These are phyloP conservation scores for Wickerhamomyces pijperi DNA, from an alignment of 805 yeast genomes.

Conservation along the genomic window DNA sequence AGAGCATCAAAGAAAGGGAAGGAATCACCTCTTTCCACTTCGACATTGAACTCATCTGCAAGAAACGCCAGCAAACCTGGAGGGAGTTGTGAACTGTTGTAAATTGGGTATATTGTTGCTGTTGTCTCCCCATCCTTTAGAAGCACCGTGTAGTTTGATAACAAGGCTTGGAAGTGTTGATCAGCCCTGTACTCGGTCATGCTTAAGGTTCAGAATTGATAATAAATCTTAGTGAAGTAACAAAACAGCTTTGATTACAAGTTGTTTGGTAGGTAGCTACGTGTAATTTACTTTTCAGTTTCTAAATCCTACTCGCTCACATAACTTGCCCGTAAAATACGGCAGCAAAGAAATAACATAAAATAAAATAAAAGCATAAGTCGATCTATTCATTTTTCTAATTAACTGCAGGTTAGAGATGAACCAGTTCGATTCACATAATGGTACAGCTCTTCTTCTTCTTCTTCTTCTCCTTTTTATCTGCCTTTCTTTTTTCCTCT, in stretches of 20 bases:
- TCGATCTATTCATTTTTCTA: too few relatives aligned
- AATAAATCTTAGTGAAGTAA: too few relatives aligned
- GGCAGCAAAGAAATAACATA: too few relatives aligned
- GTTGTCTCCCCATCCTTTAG: conserved; percentile 84
- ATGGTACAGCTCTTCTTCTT: neutral
- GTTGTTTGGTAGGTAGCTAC: too few relatives aligned
- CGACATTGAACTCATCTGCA: conserved; percentile 90
- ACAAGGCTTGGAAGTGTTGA: conserved; percentile 16
- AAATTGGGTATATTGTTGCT: conserved; percentile 85
- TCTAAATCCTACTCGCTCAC: too few relatives aligned
- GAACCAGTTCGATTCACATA: neutral
- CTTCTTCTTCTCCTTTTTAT: too few relatives aligned
- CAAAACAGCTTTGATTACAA: too few relatives aligned
- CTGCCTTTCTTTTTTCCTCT: too few relatives aligned
- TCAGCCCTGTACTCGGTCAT: conserved; percentile 11
- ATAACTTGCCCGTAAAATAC: too few relatives aligned
- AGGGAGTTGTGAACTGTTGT: conserved; percentile 58
- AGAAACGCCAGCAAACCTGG: conserved; percentile 68
- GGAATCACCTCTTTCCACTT: conserved; percentile 80
- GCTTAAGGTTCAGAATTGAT: neutral
- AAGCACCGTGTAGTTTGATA: conserved; percentile 61
- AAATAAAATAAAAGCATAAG: too few relatives aligned
- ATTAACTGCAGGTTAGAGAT: too few relatives aligned
- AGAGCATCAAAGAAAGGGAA: conserved; percentile 78
- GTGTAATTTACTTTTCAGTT: too few relatives aligned